phyloP scores from a whole-genome alignment of 257 asterid genomes.

The Sherardia arvensis region DNA sequence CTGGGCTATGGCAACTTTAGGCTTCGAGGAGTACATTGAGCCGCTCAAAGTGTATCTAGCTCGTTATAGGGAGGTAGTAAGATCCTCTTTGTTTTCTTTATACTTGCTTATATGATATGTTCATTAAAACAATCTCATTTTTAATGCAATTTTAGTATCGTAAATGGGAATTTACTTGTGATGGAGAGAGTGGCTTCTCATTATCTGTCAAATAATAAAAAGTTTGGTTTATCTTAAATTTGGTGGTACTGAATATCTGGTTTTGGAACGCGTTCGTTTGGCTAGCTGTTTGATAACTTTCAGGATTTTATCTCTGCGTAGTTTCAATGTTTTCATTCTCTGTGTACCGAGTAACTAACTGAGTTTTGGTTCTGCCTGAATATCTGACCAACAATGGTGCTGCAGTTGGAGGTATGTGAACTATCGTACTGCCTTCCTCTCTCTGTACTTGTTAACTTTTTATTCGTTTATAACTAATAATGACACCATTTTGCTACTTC shows the following conservation, averaged over 20 bases:
- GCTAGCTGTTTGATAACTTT: neutral
- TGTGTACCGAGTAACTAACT: neutral
- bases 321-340: neutral
- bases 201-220: neutral
- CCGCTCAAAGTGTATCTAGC: constrained; percentile 50
- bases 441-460: neutral
- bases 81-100: neutral
- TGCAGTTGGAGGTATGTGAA: constrained; percentile 50
- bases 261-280: neutral
- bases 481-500: constrained; percentile 14
- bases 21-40: constrained; percentile 45
- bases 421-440: constrained; percentile 4
- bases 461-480: constrained; percentile 1
- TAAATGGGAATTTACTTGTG: neutral
- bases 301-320: neutral
- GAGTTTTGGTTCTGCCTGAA: constrained; percentile 10
- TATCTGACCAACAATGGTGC: constrained; percentile 16
- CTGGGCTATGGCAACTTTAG: constrained; percentile 56
- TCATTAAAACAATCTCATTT: too few species aligned
- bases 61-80: constrained; percentile 52
- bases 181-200: neutral
- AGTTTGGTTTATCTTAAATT: neutral
- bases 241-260: neutral
- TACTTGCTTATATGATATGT: neutral
- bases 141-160: neutral